Conservation (phyloP, 116 monocot species). For the Papilionanthe hybrid region DNA sequence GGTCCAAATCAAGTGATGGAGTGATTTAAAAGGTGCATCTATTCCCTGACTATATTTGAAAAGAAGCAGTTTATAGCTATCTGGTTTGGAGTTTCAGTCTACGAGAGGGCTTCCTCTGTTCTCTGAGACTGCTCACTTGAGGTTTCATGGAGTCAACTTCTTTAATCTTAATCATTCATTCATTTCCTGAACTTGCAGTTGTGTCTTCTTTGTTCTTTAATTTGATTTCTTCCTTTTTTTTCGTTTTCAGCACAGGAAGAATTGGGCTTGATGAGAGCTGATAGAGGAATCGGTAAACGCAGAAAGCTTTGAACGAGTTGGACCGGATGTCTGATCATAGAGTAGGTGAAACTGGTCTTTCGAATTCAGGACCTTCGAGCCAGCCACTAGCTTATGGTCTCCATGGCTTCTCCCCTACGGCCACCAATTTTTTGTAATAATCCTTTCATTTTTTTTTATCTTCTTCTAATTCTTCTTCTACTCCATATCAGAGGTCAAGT, state of each 20-base stretch:
- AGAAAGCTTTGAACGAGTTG: too few species aligned
- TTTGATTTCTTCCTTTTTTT: background rate
- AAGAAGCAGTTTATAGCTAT: background rate
- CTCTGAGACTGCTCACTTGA: slow-evolving; percentile 6
- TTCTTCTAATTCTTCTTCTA: background rate
- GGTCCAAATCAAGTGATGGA: slow-evolving; percentile 24
- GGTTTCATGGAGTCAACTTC: background rate
- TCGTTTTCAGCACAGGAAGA: slow-evolving; percentile 6
- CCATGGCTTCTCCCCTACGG: slow-evolving; percentile 29
- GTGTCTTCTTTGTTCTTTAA: background rate
- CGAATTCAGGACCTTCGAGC: slow-evolving; percentile 39
- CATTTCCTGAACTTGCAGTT: background rate
- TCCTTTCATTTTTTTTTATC: background rate
- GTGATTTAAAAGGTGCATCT: slow-evolving; percentile 13
- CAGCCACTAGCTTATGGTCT: slow-evolving; percentile 34
- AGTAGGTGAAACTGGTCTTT: slow-evolving; percentile 12
- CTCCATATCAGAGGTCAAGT: background rate
- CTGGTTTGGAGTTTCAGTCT: background rate
- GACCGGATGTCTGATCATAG: slow-evolving; percentile 40
- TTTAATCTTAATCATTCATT: background rate
- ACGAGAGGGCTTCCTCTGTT: background rate
- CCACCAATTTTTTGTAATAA: slow-evolving; percentile 46
- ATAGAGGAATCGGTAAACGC: background rate
- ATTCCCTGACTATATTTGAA: slow-evolving; percentile 14
- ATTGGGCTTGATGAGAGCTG: background rate